Evolutionary conservation across 1,284 basidiomycete species (phyloP).

Genomic region (Cutaneotrichosporon sp.): DNA sequence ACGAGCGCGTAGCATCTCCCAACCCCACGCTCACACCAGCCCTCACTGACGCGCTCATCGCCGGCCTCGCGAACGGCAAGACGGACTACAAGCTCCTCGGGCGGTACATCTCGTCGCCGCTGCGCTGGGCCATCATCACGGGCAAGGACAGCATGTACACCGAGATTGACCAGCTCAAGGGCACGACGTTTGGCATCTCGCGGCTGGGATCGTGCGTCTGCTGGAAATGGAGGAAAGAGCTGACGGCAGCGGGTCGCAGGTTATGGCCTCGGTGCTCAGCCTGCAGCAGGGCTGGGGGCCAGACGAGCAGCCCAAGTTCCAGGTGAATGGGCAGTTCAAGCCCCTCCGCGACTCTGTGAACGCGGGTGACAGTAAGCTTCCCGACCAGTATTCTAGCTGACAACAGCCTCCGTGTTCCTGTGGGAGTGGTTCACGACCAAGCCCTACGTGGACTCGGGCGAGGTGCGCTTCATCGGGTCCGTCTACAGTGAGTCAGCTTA

Average conservation of each 20-base stretch:
- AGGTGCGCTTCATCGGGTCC: conserved; percentile 68
- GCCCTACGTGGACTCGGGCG: conserved; percentile 78
- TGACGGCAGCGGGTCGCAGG: conserved; percentile 59
- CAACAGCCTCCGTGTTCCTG: conserved; percentile 52
- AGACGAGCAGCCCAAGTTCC: conserved; percentile 63
- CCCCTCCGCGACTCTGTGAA: conserved; percentile 91
- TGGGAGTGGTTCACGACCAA: conserved; percentile 99
- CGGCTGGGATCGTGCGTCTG: conserved; percentile 64
- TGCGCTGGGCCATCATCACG: conserved; percentile 92
- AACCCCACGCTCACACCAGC: conserved; percentile 59
- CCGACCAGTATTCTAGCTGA: conserved; percentile 7
- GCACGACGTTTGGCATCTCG: conserved; percentile 85
- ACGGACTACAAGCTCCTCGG: conserved; percentile 87
- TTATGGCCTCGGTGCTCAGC: conserved; percentile 95
- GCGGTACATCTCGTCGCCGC: conserved; percentile 83
- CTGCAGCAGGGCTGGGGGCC: conserved; percentile 74
- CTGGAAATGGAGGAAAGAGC: conserved; percentile 10
- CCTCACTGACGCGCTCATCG: conserved; percentile 89
- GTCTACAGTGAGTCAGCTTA: conserved; percentile 45
- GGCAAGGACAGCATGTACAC: conserved; percentile 75
- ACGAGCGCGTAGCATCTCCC: too few species aligned
- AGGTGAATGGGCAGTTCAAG: conserved; percentile 84
- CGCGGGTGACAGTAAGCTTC: conserved; percentile 60
- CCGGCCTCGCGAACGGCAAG: conserved; percentile 86
- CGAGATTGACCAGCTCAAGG: conserved; percentile 72